A percentile compares a stretch with the other conserved stretches of the same genome.
phyloP scores from a whole-genome alignment of 257 asterid genomes.

The Fraxinus quadrangulata region DNA sequence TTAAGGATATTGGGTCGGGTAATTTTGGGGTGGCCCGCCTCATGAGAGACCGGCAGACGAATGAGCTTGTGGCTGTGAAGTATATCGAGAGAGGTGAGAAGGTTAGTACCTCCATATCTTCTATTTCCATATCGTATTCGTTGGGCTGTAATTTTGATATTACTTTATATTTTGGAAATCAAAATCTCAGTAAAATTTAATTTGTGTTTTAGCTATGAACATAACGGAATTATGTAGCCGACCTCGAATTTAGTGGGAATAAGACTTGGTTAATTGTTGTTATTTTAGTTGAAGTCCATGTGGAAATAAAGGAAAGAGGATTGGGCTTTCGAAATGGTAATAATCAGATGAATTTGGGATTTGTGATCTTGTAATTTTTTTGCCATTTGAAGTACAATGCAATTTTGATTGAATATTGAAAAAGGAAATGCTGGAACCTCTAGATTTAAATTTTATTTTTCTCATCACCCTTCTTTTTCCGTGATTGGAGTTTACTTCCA shows the following conservation, averaged over 20 bases:
- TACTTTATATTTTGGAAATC: not conserved
- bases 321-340: not conserved
- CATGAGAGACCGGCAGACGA: constrained; percentile 84
- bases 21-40: constrained; percentile 96
- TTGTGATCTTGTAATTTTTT: not conserved
- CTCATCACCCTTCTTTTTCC: not conserved
- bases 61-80: constrained; percentile 95
- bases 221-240: not conserved
- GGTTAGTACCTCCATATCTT: constrained; percentile 41
- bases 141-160: not conserved
- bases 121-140: not conserved
- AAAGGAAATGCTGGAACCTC: not conserved
- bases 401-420: not conserved
- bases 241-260: no score
- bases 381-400: not conserved
- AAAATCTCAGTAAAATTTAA: not conserved
- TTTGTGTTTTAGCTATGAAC: not conserved
- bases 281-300: not conserved
- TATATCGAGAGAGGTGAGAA: constrained; percentile 98
- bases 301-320: not conserved
- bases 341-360: not conserved
- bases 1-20: constrained; percentile 91
- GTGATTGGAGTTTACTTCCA: not conserved
- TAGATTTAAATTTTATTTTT: no score
- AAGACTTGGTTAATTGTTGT: no score